Base-by-base conservation (phyloP, 768 basidiomycete genomes). In the Heimioporus sp. region DNA sequence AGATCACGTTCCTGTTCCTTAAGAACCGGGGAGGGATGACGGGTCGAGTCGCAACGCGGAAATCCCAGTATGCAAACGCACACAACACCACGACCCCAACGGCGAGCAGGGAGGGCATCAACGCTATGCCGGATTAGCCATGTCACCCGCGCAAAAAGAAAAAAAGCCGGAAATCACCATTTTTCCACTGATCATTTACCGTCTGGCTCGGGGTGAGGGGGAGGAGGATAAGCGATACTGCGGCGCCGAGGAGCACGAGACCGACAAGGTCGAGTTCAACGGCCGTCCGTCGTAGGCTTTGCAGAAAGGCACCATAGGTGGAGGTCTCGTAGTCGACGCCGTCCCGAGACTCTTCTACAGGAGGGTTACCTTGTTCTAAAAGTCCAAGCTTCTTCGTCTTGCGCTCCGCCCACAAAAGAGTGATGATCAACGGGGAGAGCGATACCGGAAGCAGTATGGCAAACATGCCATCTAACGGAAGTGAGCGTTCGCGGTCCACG, bases 21-120 rank as follows among this genome's bases (percentile, higher is more conserved):
- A 82, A 66, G 70, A 88, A 86, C 17, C 82, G 76, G 16, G 72
- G 71, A 11, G 87, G 77, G 20, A 88, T 70, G 43, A 90, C 78
- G 2, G 88, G 88, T 46, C 72, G 71, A 20, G 70, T 71, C 15
- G 88, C 80, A 49, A 75, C 64, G 58, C 72, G 77, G 52, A 75
- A 64, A 48, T 82, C 80, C 72, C 76, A 84, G 30, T 76, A 49
- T 16, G 62, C 64, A 44, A 78, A 77, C 0, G 73, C 55, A 17
- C 73, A 76, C 19, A 82, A 58, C 6, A 80, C 55, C 8, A 75
- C 54, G 19, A 67, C 62, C 3, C 82, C 82, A 19, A 81, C 46
- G 39, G 76, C 61, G n/a, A 81, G 61, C 75, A 82, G 78, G 5
- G 74, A 73, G 32, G 81, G 76, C 58, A 80, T 76, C 2, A 75